Percentiles rank a stretch among this genome's conserved stretches.
Evolutionary conservation across 2,329 filamentous ascomycete species (phyloP).

Genomic region (Geosmithia flava): DNA sequence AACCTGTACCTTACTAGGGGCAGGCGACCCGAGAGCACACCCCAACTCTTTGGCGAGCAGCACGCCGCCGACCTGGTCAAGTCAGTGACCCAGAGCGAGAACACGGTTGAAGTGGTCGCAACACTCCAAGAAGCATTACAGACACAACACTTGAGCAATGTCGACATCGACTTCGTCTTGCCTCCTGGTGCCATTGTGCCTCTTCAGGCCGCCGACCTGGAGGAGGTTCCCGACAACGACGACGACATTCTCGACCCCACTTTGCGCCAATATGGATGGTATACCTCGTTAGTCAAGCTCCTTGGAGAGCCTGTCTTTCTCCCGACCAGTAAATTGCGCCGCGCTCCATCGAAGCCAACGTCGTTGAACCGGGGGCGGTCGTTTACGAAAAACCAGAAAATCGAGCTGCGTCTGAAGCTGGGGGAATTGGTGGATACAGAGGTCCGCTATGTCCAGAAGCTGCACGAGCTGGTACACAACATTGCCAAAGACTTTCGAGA

Average conservation of each 20-base stretch:
- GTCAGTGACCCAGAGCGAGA: conserved; percentile 72
- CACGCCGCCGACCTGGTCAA: conserved; percentile 87
- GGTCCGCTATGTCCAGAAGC: conserved; percentile 81
- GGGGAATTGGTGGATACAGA: conserved; percentile 87
- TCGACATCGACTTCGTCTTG: conserved; percentile 79
- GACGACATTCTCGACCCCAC: conserved; percentile 54
- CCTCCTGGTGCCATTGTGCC: conserved; percentile 66
- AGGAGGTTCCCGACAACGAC: conserved; percentile 48
- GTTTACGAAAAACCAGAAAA: conserved; percentile 72
- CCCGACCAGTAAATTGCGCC: conserved; percentile 71
- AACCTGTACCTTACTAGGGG: conserved; percentile 41
- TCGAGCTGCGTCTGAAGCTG: conserved; percentile 77
- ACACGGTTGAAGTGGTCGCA: conserved; percentile 57
- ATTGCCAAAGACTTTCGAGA: conserved; percentile 71
- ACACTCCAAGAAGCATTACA: conserved; percentile 66
- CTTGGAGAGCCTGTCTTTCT: conserved; percentile 79
- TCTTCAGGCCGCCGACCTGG: conserved; percentile 44
- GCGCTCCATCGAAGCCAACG: conserved; percentile 78
- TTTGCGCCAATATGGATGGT: conserved; percentile 61
- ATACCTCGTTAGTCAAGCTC: conserved; percentile 62
- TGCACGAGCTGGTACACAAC: conserved; percentile 70
- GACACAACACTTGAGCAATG: conserved; percentile 70
- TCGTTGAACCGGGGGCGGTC: conserved; percentile 66
- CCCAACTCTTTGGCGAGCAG: conserved; percentile 72
- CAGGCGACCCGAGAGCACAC: conserved; percentile 49